These are phyloP conservation scores for Trifolium dubium DNA, from an alignment of 306 rosid species.

Conservation along the genomic window DNA sequence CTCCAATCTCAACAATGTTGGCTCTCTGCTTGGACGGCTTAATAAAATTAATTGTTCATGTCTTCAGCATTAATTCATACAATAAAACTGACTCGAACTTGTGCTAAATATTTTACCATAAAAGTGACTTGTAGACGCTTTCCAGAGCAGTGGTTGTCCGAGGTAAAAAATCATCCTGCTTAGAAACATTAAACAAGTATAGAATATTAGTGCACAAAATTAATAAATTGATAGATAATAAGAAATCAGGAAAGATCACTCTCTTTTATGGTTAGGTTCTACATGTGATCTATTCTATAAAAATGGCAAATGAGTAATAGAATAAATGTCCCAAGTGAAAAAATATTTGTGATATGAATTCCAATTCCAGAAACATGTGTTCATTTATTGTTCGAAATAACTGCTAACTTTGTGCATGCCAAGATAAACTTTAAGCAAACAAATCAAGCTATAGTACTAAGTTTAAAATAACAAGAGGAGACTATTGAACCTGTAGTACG, in stretches of 20 bases:
- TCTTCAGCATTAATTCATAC: slow-evolving; percentile 24
- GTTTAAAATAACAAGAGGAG: slow-evolving; percentile 22
- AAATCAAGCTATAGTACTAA: slow-evolving; percentile 7
- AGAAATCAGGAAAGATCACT: background rate
- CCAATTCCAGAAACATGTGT: slow-evolving; percentile 7
- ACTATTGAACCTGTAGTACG: slow-evolving; percentile 76
- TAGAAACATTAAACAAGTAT: slow-evolving; percentile 25
- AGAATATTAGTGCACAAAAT: slow-evolving; percentile 37
- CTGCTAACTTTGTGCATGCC: background rate
- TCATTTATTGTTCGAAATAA: slow-evolving; percentile 24
- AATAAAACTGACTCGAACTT: background rate
- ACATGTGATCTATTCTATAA: slow-evolving; percentile 15
- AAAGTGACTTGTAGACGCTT: slow-evolving; percentile 70
- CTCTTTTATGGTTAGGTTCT: slow-evolving; percentile 6
- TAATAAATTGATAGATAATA: slow-evolving; percentile 33
- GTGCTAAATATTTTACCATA: slow-evolving; percentile 68
- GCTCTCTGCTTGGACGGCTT: slow-evolving; percentile 6
- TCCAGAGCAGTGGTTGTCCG: slow-evolving; percentile 80
- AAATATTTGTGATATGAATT: slow-evolving; percentile 10
- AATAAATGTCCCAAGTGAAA: slow-evolving; percentile 1
- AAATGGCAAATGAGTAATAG: background rate
- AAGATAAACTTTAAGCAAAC: slow-evolving; percentile 14
- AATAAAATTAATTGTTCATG: slow-evolving; percentile 28
- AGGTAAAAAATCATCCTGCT: slow-evolving; percentile 95
- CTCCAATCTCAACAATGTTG: slow-evolving; percentile 30